Evolutionary conservation across 176 grass and related monocot species (phyloP), one percentile per base, ranked within the genome.

Genomic region (Paspalum vaginatum): DNA sequence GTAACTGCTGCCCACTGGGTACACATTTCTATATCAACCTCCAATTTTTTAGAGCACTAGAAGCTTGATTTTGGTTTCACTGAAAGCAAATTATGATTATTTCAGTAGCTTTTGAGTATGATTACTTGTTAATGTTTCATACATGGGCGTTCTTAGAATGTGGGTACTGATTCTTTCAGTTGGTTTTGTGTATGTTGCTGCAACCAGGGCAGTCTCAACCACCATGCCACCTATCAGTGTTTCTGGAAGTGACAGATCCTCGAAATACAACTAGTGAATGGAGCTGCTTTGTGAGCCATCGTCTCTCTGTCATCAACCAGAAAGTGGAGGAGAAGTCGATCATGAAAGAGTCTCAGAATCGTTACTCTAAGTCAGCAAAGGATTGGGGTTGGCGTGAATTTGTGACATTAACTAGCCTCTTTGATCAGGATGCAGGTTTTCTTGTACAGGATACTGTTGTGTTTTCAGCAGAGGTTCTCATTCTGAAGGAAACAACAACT

Each of bases 331-430:
- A 91, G 77, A 90, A 88, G 64, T 91, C 92, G 14, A 89, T 98
- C 63, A 91, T 83, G 53, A 98, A 98, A 82, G 96, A 98, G 62
- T 98, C 96, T 83, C 96, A 98, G 68, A 98, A 98, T 67, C 96
- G 96, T 61, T 98, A 98, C 73, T 98, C 96, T 68, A 98, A 98
- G 79, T 83, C 86, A 65, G 96, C 92, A 9, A 98, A 98, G 81
- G 96, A 98, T 75, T 98, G 96, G 96, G 96, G 96, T 9, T 98
- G 92, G 96, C 92, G 96, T 9, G 96, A 98, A 67, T 98, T 98
- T 79, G 83, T 98, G 78, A 95, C 92, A 72, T 76, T 98, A 77
- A 98, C 96, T 61, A 92, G 81, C 71, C 96, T 98, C 55, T 98
- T 98, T 14, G 96, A 93, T 67, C 96, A 98, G 84, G 92, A 94